Percentiles rank a stretch among this genome's conserved stretches.
These are phyloP conservation scores for Salix udensis DNA, from an alignment of 345 rosid genomes.

Conservation along the genomic window DNA sequence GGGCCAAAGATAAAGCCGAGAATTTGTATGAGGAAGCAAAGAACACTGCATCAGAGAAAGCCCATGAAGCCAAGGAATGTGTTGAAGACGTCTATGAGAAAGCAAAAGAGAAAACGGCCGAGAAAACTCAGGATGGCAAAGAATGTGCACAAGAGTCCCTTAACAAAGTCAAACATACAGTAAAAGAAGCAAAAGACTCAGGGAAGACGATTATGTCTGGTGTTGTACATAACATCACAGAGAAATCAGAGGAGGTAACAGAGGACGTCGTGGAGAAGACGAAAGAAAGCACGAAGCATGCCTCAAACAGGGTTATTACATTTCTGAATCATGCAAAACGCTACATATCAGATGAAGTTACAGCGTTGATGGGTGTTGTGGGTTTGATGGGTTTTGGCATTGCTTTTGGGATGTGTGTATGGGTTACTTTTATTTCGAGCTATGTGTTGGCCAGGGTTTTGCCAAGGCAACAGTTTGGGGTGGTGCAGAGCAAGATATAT, in stretches of 20 bases:
- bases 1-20: constrained; percentile 19
- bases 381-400: constrained; percentile 46
- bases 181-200: not conserved
- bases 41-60: constrained; percentile 6
- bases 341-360: constrained; percentile 6
- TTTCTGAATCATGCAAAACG: not conserved
- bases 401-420: constrained; percentile 63
- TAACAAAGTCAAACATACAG: not conserved
- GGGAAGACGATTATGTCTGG: not conserved
- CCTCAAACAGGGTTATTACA: not conserved
- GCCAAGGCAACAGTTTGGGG: constrained; percentile 67
- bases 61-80: not conserved
- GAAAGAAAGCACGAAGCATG: constrained; percentile 8
- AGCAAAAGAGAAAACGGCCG: not conserved
- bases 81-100: constrained; percentile 13
- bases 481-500: constrained; percentile 78
- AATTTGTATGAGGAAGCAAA: not conserved
- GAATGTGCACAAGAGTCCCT: constrained; percentile 13
- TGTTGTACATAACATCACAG: not conserved
- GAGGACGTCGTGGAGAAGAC: not conserved
- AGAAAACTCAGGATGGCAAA: not conserved
- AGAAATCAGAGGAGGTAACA: not conserved
- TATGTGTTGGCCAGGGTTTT: constrained; percentile 44
- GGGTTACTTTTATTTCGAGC: constrained; percentile 79
- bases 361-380: constrained; percentile 25